Evolutionary conservation across 306 rosid genomes (phyloP).

Genomic region (Quillaja saponaria): DNA sequence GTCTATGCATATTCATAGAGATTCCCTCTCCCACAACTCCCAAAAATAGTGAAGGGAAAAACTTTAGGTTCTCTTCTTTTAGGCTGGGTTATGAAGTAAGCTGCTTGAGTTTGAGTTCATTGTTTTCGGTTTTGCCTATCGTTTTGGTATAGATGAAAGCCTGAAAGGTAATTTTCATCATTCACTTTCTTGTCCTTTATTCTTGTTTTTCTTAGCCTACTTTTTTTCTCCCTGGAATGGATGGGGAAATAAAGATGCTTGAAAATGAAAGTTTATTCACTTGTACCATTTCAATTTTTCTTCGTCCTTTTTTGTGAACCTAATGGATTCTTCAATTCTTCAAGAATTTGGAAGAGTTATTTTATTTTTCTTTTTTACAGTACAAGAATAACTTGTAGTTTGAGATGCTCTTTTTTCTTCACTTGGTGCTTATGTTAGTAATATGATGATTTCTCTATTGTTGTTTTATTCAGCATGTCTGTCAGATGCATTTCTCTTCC

Average conservation of each 20-base stretch:
- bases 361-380: too few relatives aligned
- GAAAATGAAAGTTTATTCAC: too few relatives aligned
- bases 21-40: neutral
- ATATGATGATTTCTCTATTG: neutral
- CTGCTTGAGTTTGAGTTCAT: neutral
- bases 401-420: conserved; percentile 30
- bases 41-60: too few relatives aligned
- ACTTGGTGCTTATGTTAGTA: conserved; percentile 19
- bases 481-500: conserved; percentile 18
- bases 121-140: conserved; percentile 8
- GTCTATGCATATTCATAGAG: neutral
- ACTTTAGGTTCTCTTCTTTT: conserved; percentile 7
- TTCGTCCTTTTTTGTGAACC: neutral
- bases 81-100: conserved; percentile 9
- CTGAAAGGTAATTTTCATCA: neutral
- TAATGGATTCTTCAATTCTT: too few relatives aligned
- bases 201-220: neutral
- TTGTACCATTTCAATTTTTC: too few relatives aligned
- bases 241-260: neutral
- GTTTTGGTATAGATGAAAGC: neutral
- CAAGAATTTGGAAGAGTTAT: neutral
- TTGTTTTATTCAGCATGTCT: conserved; percentile 21
- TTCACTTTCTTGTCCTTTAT: conserved; percentile 4
- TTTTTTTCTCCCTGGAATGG: neutral
- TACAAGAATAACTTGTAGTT: conserved; percentile 30